phyloP scores from a whole-genome alignment of 1,284 basidiomycete species.

The Ganoderma lingzhi region DNA sequence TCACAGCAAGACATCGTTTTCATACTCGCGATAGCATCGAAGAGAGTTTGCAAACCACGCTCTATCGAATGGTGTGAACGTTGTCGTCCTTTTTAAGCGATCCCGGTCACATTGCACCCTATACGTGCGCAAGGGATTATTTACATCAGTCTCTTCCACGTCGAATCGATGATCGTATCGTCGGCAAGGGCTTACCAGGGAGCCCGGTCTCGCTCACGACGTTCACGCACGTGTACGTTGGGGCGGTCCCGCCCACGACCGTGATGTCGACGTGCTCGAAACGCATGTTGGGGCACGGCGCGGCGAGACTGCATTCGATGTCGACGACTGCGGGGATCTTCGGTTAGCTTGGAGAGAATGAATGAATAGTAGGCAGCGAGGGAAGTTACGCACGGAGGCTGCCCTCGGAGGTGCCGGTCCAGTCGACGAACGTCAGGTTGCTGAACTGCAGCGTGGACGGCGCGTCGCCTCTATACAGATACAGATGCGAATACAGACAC shows the following conservation, averaged over 20 bases:
- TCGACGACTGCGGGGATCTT: slow-evolving; percentile 51
- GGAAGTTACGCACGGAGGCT: slow-evolving; percentile 48
- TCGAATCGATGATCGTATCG: not conserved
- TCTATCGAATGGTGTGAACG: too few relatives aligned
- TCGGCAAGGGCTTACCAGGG: slow-evolving; percentile 36
- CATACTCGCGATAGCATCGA: too few relatives aligned
- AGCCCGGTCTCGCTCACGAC: slow-evolving; percentile 53
- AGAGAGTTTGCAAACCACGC: too few relatives aligned
- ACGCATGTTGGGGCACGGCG: slow-evolving; percentile 54
- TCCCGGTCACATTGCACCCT: not conserved
- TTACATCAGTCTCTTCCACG: not conserved
- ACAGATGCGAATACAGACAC: too few relatives aligned
- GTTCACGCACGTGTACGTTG: slow-evolving; percentile 55
- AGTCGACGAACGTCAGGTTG: slow-evolving; percentile 55
- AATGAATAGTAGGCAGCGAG: not conserved
- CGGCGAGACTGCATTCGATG: slow-evolving; percentile 60
- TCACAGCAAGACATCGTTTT: too few relatives aligned
- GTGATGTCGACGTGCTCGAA: slow-evolving; percentile 54
- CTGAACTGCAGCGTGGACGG: slow-evolving; percentile 59
- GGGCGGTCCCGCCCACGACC: slow-evolving; percentile 46
- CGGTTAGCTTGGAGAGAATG: not conserved
- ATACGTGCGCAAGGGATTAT: not conserved
- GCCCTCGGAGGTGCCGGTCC: slow-evolving; percentile 54
- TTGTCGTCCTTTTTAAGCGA: too few relatives aligned
- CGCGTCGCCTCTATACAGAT: slow-evolving; percentile 48